These are phyloP conservation scores for Tetragonia tetragonoides DNA, from an alignment of 148 eudicot species.

Conservation along the genomic window DNA sequence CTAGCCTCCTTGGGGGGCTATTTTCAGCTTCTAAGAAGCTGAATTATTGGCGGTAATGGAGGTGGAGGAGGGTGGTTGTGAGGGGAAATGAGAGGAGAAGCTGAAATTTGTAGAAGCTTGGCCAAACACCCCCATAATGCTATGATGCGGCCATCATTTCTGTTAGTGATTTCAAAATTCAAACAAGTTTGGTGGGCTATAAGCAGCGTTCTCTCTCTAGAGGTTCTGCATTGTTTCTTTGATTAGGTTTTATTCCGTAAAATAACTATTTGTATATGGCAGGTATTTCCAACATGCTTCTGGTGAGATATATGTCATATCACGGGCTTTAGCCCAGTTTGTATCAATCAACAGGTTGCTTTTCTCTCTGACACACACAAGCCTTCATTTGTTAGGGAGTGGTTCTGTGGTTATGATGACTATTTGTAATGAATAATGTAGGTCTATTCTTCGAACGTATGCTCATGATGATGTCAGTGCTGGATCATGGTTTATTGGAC, in stretches of 20 bases:
- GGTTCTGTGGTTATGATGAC: conserved; percentile 1
- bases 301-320: conserved; percentile 75
- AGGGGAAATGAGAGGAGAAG: too few relatives aligned
- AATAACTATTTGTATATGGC: conserved; percentile 20
- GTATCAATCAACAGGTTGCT: conserved; percentile 71
- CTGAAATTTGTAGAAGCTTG: too few relatives aligned
- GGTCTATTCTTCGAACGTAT: conserved; percentile 66
- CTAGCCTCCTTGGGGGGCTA: too few relatives aligned
- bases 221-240: neutral
- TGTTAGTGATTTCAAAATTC: neutral
- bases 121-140: neutral
- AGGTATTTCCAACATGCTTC: conserved; percentile 93
- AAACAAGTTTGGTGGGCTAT: neutral
- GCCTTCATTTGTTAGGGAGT: neutral
- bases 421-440: conserved; percentile 29
- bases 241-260: neutral
- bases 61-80: too few relatives aligned
- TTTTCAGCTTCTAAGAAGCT: too few relatives aligned
- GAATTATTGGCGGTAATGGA: too few relatives aligned
- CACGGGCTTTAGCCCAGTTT: conserved; percentile 82
- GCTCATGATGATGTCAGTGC: conserved; percentile 88
- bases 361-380: conserved; percentile 1
- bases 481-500: conserved; percentile 94
- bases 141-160: neutral
- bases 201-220: neutral